Conservation (phyloP, 176 grass and related monocot genomes). For the sorghum (Sorghum bicolor) region DNA sequence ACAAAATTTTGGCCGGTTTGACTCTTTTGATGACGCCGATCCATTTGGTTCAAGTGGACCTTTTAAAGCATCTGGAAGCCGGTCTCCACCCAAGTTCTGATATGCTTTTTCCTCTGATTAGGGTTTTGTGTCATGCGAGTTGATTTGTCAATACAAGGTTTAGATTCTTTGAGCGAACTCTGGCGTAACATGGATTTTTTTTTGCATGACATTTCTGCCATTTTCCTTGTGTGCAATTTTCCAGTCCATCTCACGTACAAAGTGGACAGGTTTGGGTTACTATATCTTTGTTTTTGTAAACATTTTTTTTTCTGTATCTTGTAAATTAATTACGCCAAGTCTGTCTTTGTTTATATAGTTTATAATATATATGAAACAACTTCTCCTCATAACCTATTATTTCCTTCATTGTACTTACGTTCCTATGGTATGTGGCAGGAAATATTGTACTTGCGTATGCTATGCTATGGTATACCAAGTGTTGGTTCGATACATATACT, state of each 20-base stretch:
- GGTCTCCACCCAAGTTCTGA: conserved; percentile 64
- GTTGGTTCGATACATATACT: neutral
- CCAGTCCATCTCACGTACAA: conserved; percentile 22
- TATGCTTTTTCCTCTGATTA: neutral
- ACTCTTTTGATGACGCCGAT: conserved; percentile 92
- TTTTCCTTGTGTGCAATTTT: conserved; percentile 33
- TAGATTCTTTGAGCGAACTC: conserved; percentile 14
- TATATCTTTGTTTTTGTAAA: conserved; percentile 1
- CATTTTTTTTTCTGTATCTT: neutral
- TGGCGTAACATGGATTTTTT: neutral
- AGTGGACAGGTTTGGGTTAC: conserved; percentile 25
- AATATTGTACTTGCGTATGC: neutral
- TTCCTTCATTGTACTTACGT: conserved; percentile 7
- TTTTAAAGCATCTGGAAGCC: conserved; percentile 74
- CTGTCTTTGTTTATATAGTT: conserved; percentile 40
- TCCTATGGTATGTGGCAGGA: neutral
- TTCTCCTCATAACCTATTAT: neutral
- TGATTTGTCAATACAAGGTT: conserved; percentile 27
- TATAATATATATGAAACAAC: neutral
- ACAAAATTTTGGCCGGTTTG: conserved; percentile 69
- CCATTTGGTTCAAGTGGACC: conserved; percentile 90
- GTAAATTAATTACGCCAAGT: conserved; percentile 23
- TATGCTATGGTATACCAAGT: neutral
- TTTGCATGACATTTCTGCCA: neutral
- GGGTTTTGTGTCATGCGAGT: neutral